Base-by-base conservation (phyloP, 345 rosid genomes). In the Toxicodendron radicans region DNA sequence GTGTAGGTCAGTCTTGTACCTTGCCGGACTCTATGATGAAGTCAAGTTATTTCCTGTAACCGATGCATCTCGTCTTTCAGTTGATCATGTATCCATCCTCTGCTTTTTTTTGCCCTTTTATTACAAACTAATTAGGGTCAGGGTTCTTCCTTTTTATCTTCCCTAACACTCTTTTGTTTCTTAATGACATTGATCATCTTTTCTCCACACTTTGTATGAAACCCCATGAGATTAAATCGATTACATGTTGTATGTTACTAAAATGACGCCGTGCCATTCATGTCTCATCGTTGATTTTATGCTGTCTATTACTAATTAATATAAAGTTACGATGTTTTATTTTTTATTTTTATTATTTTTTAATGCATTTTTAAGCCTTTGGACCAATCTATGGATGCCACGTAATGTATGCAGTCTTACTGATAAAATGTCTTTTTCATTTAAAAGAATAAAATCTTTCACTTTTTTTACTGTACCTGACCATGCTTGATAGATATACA, bases 361-460 rank as follows among this genome's bases (percentile, higher is more conserved):
- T 27, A 24, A 58, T 58, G 13, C 17, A 1, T 14, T 0, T 27
- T 7, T 58, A 23, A 46, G 7, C 35, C 35, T 46, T 46, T 23
- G 9, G 5, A 14, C 56, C 56, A 66, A 14, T 23, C 23, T 21
- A 0, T 24, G 70, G 35, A 66, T 46, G 56, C 11, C 70, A 65
- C 33, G 33, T 21, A 45, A 4, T 23, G 46, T 10, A 14, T 51
- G 43, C 8, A 38, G 43, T 38, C 43, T 38, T 38, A n/a, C 24
- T 2, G 20, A 61, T n/a, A 6, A 38, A 7, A 13, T 2, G 14
- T 21, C 43, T 66, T 66, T 71, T 58, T 52, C 46, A 41, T 35
- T 66, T 51, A 62, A 59, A 16, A 60, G 63, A 72, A 51, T 58
- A 73, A 52, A 65, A 23, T 71, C 72, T 65, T 16, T 27, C 59